Conservation (phyloP, 2,329 filamentous ascomycete species). For the Colletotrichum somersetense region DNA sequence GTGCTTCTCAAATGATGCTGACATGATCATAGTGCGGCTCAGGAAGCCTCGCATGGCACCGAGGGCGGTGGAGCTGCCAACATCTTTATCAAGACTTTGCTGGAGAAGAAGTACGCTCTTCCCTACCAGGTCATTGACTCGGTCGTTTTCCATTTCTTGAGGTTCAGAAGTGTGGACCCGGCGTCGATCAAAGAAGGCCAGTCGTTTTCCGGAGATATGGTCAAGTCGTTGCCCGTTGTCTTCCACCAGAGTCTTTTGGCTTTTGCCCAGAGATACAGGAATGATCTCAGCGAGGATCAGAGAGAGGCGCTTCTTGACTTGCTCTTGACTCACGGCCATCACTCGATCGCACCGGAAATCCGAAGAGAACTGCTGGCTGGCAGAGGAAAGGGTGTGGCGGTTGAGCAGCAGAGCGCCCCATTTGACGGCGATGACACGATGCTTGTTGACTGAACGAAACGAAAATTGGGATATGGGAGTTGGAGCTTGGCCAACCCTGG, state of each 20-base stretch:
- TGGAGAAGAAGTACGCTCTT: conserved; percentile 97
- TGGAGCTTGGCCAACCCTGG: conserved; percentile 36
- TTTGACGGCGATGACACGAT: conserved; percentile 92
- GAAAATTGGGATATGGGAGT: conserved; percentile 33
- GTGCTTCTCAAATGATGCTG: not conserved
- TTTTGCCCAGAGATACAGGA: conserved; percentile 94
- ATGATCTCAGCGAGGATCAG: conserved; percentile 96
- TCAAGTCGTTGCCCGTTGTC: conserved; percentile 83
- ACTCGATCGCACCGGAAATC: conserved; percentile 90
- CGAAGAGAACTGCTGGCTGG: conserved; percentile 89
- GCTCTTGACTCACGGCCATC: conserved; percentile 85
- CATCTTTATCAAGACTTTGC: conserved; percentile 90
- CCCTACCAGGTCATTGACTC: conserved; percentile 96
- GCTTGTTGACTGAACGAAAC: conserved; percentile 70
- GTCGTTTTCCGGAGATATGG: conserved; percentile 60
- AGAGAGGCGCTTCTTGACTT: conserved; percentile 91
- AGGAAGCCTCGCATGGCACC: conserved; percentile 84
- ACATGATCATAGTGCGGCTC: conserved; percentile 68
- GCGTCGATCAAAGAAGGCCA: conserved; percentile 64
- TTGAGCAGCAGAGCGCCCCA: conserved; percentile 67
- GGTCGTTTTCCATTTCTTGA: conserved; percentile 95
- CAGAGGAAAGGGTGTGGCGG: conserved; percentile 81
- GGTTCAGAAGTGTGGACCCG: conserved; percentile 81
- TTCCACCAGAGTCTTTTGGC: conserved; percentile 96
- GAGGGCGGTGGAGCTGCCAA: conserved; percentile 94